A percentile compares a stretch with the other conserved stretches of the same genome.
These are phyloP conservation scores for Rhizopogon rudus DNA, from an alignment of 768 basidiomycete genomes.

Conservation along the genomic window DNA sequence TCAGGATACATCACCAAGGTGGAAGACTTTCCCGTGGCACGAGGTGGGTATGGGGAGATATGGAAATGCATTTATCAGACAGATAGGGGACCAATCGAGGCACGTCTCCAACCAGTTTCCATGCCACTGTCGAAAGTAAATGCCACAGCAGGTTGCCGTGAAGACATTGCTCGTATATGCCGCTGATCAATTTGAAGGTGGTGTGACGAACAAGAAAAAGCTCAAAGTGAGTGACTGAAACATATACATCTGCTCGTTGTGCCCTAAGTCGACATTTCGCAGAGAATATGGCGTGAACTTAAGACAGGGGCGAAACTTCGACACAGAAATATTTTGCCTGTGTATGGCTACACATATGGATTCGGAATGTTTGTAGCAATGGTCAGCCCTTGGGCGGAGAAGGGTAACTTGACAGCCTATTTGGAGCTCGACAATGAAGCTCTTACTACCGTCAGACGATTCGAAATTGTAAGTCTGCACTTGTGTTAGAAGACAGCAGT, in stretches of 20 bases:
- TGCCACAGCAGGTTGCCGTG: too few species aligned
- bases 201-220: constrained; percentile 9
- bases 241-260: background rate
- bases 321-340: constrained; percentile 14
- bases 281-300: constrained; percentile 16
- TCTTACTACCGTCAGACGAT: constrained; percentile 5
- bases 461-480: constrained; percentile 11
- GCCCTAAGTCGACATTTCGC: background rate
- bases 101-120: too few species aligned
- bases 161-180: too few species aligned
- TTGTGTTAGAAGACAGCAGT: background rate
- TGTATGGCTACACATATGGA: constrained; percentile 12
- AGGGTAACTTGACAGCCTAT: constrained; percentile 12
- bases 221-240: background rate
- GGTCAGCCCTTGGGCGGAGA: constrained; percentile 15
- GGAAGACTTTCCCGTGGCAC: too few species aligned
- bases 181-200: background rate
- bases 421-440: background rate
- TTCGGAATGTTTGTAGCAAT: constrained; percentile 17
- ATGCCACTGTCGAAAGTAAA: too few species aligned
- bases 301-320: constrained; percentile 14
- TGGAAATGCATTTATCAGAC: too few species aligned
- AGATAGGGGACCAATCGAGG: too few species aligned
- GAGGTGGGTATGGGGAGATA: too few species aligned
- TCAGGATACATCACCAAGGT: too few species aligned